Base-by-base conservation (phyloP, 2,329 filamentous ascomycete genomes). In the Colletotrichum sp. region DNA sequence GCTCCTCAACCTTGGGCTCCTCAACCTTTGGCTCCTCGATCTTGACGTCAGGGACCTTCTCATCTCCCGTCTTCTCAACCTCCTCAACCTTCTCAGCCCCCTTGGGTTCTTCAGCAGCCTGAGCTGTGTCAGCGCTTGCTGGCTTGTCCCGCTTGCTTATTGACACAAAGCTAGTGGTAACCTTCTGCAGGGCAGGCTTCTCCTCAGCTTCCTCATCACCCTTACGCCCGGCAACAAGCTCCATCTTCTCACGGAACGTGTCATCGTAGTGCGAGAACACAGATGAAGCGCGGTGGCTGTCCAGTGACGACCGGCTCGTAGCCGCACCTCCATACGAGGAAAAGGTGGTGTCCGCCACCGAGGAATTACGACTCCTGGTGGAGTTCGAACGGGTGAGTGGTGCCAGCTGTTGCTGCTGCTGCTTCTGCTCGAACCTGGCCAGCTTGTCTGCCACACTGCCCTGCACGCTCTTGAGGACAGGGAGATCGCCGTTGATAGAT, bases 181-280 rank as follows among this genome's bases (percentile, higher is more conserved):
- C 72, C 21, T 39, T 52, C 2, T 16, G 43, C 36, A 72, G 39
- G 6, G 39, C 36, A 12, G 68, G 72, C 61, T 55, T 72, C 18
- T 75, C 63, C 3, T 75, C 72, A 5, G 71, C 68, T 4, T 72
- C 68, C 12, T 72, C 72, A 5, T 21, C 30, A 13, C 60, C 61
- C 34, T 68, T 28, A 18, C 24, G 32, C 6, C 67, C 67, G 6
- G 72, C 26, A 24, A 75, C 72, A 26, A 72, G 26, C 63, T 75
- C 72, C 72, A 75, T 72, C 63, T 75, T 75, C 61, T 75, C 72
- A 63, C 72, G 72, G 63, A 75, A 75, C 32, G 72, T 67, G 24
- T 75, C 72, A 18, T 75, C 72, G 4, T 75, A 75, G 21, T 75
- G 72, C 39, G 72, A 75, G 72, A 75, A 75, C 13, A 75, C 72